A percentile compares a stretch with the other conserved stretches of the same genome.
These are phyloP conservation scores for Mucor circinelloides DNA, from an alignment of 371 early-diverging fungal species.

Conservation along the genomic window DNA sequence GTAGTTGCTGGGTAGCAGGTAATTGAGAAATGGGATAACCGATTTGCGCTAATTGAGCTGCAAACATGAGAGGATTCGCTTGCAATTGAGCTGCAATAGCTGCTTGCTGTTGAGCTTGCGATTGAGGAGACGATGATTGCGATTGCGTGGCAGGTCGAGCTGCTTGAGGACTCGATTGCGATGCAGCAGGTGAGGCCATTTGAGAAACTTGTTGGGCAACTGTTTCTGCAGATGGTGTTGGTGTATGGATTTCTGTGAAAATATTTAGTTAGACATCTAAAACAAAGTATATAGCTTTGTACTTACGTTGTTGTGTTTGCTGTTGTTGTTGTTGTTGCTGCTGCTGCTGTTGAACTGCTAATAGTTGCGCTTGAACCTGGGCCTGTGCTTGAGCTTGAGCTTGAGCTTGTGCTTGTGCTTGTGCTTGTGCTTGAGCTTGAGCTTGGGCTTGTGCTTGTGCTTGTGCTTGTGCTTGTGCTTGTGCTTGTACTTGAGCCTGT, in stretches of 20 bases:
- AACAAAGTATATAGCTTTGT: neutral
- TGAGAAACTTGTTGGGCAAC: slow-evolving; percentile 22
- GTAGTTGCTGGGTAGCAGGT: slow-evolving; percentile 37
- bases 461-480: slow-evolving; percentile 18
- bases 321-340: slow-evolving; percentile 12
- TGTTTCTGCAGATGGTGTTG: slow-evolving; percentile 10
- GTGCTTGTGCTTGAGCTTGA: slow-evolving; percentile 14
- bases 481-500: slow-evolving; percentile 8
- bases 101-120: slow-evolving; percentile 25
- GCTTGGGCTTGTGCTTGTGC: slow-evolving; percentile 5
- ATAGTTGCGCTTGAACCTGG: slow-evolving; percentile 14
- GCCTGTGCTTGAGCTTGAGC: slow-evolving; percentile 7
- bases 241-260: neutral
- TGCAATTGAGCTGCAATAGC: slow-evolving; percentile 29
- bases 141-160: slow-evolving; percentile 23
- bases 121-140: slow-evolving; percentile 23
- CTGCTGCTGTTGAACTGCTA: slow-evolving; percentile 17
- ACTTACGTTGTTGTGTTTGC: slow-evolving; percentile 16
- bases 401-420: slow-evolving; percentile 7
- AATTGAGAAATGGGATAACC: slow-evolving; percentile 49
- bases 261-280: neutral
- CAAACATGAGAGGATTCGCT: slow-evolving; percentile 37
- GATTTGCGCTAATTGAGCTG: slow-evolving; percentile 49
- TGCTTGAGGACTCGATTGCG: slow-evolving; percentile 11
- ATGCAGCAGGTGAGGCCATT: slow-evolving; percentile 17